Conservation (phyloP, 1,284 basidiomycete genomes). For the Cutaneotrichosporon cavernicola region DNA sequence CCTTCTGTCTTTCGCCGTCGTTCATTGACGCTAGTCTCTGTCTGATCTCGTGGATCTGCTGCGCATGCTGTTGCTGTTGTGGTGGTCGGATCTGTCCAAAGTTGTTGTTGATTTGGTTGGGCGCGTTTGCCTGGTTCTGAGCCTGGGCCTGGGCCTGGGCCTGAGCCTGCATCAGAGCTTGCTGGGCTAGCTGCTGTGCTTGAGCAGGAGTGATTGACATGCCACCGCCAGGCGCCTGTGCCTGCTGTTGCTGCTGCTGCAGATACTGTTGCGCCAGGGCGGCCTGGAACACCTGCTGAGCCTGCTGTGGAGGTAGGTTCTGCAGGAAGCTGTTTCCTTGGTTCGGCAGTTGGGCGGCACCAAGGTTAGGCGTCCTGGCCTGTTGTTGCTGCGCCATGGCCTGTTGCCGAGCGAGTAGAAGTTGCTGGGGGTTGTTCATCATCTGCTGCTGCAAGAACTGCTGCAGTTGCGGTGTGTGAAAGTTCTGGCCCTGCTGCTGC, state of each 20-base stretch:
- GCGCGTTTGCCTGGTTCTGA: constrained; percentile 9
- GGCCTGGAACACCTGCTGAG: constrained; percentile 15
- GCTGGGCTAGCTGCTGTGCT: constrained; percentile 26
- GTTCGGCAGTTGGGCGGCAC: constrained; percentile 15
- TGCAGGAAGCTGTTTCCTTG: constrained; percentile 16
- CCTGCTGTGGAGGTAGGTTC: constrained; percentile 15
- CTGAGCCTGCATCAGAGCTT: constrained; percentile 20
- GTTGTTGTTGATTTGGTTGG: constrained; percentile 21
- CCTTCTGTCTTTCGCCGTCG: constrained; percentile 37
- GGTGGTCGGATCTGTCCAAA: constrained; percentile 38
- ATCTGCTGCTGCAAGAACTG: constrained; percentile 18
- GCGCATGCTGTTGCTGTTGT: constrained; percentile 14
- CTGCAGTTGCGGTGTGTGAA: constrained; percentile 17
- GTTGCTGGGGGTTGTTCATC: constrained; percentile 12
- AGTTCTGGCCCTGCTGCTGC: constrained; percentile 24
- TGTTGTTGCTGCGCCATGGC: constrained; percentile 24
- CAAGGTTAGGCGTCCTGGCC: constrained; percentile 8
- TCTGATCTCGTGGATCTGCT: constrained; percentile 31
- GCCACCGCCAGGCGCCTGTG: constrained; percentile 24
- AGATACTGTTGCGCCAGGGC: constrained; percentile 23
- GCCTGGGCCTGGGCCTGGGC: constrained; percentile 5
- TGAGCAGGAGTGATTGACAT: constrained; percentile 26
- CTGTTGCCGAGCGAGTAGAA: constrained; percentile 17
- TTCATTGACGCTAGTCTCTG: constrained; percentile 34
- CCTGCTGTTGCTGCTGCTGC: constrained; percentile 24